These are phyloP conservation scores for Colletotrichum lupini DNA, from an alignment of 2,329 filamentous ascomycete genomes.

Conservation along the genomic window DNA sequence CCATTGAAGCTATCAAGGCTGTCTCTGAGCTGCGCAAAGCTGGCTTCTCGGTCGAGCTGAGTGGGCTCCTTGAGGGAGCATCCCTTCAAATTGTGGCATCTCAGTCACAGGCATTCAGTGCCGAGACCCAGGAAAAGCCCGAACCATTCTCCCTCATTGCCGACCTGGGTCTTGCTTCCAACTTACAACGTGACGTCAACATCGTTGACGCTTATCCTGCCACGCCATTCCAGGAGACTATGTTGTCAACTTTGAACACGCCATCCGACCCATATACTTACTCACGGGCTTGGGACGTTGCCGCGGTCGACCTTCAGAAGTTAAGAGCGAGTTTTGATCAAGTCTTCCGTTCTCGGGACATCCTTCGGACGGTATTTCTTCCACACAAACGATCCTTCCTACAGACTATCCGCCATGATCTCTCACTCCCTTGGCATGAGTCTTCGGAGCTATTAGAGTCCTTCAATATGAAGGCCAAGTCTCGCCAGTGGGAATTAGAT, in stretches of 20 bases:
- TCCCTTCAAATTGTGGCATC: background rate
- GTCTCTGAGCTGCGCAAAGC: slow-evolving; percentile 17
- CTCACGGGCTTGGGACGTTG: slow-evolving; percentile 34
- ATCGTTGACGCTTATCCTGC: slow-evolving; percentile 39
- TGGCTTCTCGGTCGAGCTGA: background rate
- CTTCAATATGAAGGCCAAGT: background rate
- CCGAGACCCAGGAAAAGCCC: background rate
- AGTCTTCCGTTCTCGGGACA: slow-evolving; percentile 30
- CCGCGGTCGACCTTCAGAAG: slow-evolving; percentile 14
- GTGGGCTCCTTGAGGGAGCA: background rate
- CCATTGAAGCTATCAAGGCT: slow-evolving; percentile 36
- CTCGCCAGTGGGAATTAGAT: background rate
- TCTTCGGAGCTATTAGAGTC: background rate
- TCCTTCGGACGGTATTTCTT: slow-evolving; percentile 37
- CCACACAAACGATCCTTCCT: background rate
- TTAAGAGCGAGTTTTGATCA: slow-evolving; percentile 29
- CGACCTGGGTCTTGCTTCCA: background rate
- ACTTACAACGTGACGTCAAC: background rate
- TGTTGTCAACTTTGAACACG: slow-evolving; percentile 26
- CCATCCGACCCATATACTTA: slow-evolving; percentile 35
- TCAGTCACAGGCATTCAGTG: background rate
- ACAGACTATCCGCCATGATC: background rate
- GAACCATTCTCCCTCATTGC: slow-evolving; percentile 32
- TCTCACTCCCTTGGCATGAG: slow-evolving; percentile 1
- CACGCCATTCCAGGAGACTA: slow-evolving; percentile 40